Conservation (phyloP, 768 basidiomycete genomes). For the Lanmaoa rubissima region DNA sequence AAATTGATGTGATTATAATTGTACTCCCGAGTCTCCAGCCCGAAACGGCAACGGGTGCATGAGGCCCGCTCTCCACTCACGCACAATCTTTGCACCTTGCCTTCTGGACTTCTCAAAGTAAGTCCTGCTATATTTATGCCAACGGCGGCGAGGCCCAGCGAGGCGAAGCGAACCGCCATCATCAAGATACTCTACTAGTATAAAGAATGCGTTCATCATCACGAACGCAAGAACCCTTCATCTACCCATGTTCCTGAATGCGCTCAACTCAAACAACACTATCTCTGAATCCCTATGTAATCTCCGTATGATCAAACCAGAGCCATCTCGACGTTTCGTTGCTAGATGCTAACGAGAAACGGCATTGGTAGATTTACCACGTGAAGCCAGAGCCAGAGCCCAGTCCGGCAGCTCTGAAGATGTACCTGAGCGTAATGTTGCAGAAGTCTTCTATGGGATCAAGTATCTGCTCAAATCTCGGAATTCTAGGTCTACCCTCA, state of each 20-base stretch:
- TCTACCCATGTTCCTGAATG: neutral
- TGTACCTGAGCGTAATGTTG: neutral
- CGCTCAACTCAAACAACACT: neutral
- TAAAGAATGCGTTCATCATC: neutral
- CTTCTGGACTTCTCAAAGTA: neutral
- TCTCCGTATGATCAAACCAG: slow-evolving; percentile 1
- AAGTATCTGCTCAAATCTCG: neutral
- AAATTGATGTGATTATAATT: neutral
- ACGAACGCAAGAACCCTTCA: neutral
- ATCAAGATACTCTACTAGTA: neutral
- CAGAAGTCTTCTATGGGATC: neutral
- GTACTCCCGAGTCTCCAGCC: neutral
- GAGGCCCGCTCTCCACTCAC: neutral
- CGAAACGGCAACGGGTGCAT: neutral
- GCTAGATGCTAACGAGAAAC: neutral
- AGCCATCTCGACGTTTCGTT: neutral
- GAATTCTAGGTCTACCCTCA: neutral
- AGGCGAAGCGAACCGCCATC: neutral
- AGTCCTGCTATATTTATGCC: neutral
- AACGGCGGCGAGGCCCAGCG: neutral
- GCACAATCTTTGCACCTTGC: neutral
- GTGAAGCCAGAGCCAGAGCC: neutral
- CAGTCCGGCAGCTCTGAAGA: neutral
- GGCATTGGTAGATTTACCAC: neutral
- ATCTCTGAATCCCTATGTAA: slow-evolving; percentile 1